Evolutionary conservation across 139 green algal species (phyloP), one percentile per base, ranked within the genome.

Genomic region (Trebouxia sp.): DNA sequence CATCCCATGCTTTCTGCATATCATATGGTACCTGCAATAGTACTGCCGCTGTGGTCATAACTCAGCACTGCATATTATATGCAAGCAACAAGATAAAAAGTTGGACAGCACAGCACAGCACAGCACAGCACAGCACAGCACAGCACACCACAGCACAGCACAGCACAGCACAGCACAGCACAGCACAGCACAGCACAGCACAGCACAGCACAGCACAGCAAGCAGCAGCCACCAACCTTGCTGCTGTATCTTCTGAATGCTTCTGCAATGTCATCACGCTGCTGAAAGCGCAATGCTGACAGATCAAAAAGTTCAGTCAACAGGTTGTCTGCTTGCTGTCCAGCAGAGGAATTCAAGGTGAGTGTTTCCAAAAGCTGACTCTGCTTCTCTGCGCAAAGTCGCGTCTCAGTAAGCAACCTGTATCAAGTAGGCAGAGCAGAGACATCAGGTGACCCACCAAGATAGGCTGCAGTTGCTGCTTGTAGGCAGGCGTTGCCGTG

Each of bases 1-100:
- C 77, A 45, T 94, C 90, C 90, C 90, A 94, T 3, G 83, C 89
- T 53, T 84, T 84, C 0, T 84, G 75, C 86, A 92, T 91, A 75
- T 93, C 87, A 77, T 90, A 94, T 35, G 45, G 4, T 26, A 70
- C 55, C 53, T 66, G 70, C 9, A 42, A 17, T 11, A 37, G 56
- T 76, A 56, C 2, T 20, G 45, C 7, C 12, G 28, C 9, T 14
- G 24, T 12, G 38, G 35, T 48, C 20, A 32, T 50, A 53, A 3
- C 3, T 28, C 20, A 32, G 51, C 17, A n/a, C 28, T 22, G n/a
- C 12, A 7, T n/a, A 56, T 69, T 22, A 14, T n/a, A 70, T 70
- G 58, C 28, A 70, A 37, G 58, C 26, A 22, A n/a, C n/a, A 24
- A 41, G 58, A 1, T 15, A 22, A 22, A 24, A 35, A 37, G 26